Base-by-base conservation (phyloP, 306 rosid species). In the Inga laurina region DNA sequence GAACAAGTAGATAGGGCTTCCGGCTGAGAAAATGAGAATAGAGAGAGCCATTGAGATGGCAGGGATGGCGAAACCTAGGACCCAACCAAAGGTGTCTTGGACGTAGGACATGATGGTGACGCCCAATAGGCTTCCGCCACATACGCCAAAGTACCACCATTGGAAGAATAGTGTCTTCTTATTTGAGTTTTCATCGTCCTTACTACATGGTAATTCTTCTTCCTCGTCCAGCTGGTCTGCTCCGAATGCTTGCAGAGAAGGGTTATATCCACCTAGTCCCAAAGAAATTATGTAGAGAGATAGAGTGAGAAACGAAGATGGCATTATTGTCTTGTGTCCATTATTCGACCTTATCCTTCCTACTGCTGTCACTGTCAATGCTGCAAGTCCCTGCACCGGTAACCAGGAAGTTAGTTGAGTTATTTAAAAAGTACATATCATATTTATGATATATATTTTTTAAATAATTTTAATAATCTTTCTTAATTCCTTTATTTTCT, bases 51-150 rank as follows among this genome's bases (percentile, higher is more conserved):
- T 96, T 7, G 94, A 89, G 21, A 87, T 59, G 79, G 92, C 92
- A 59, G 98, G 99, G 78, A 96, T 91, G 21, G 97, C 92, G 72
- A 96, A 94, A 3, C 98, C 99, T 35, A 90, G 48, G 5, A 96
- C 94, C 99, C 99, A 94, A 10, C 99, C 98, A 59, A 89, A 89
- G 10, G 92, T 94, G 34, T 96, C 99, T 85, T 96, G 99, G 62
- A 96, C 90, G 83, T 96, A 96, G 56, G 98, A 96, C 99, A 92
- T 94, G 59, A 94, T 76, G 4, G 97, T 92, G 64, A 96, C 93
- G 8, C 99, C 98, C 87, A 92, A 71, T 22, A 96, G 85, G 84
- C 97, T 90, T 74, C 99, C 99, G 78, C 85, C 85, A 54, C 99
- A 96, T 27, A 96, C 83, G 4, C 97, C 99, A 77, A 96, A 91